A percentile compares a stretch with the other conserved stretches of the same genome.
phyloP scores from a whole-genome alignment of 331 rosid genomes.

The Phaseolus coccineus region DNA sequence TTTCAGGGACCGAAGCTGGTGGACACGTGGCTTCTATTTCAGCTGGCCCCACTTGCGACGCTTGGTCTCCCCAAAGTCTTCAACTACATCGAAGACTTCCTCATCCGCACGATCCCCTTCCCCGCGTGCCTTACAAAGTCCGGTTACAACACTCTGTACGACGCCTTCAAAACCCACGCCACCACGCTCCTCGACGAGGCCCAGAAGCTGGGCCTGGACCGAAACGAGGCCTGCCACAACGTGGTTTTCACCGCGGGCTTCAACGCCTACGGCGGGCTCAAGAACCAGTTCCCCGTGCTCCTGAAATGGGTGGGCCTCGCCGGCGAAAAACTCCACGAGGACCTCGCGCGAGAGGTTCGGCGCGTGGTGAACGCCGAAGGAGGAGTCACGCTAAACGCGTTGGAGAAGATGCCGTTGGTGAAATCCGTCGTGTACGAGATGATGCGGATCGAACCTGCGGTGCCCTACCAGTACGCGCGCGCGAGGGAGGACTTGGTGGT shows the following conservation, averaged over 20 bases:
- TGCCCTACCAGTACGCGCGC: slow-evolving; percentile 69
- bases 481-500: slow-evolving; percentile 70
- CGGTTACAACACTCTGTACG: slow-evolving; percentile 44
- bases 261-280: slow-evolving; percentile 73
- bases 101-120: slow-evolving; percentile 51
- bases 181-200: slow-evolving; percentile 55
- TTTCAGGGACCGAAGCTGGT: slow-evolving; percentile 50
- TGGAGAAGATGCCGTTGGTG: slow-evolving; percentile 60
- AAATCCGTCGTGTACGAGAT: slow-evolving; percentile 72
- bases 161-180: slow-evolving; percentile 21
- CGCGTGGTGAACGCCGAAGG: slow-evolving; percentile 53
- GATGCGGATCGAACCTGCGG: slow-evolving; percentile 71
- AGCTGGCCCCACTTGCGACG: slow-evolving; percentile 61
- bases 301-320: slow-evolving; percentile 73
- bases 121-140: slow-evolving; percentile 37
- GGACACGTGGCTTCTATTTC: slow-evolving; percentile 57
- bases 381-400: slow-evolving; percentile 42
- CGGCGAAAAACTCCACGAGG: slow-evolving; percentile 58
- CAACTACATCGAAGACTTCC: slow-evolving; percentile 56
- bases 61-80: slow-evolving; percentile 53
- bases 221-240: slow-evolving; percentile 75
- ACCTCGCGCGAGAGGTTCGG: slow-evolving; percentile 63
- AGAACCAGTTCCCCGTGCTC: slow-evolving; percentile 56
- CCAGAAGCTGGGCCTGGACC: slow-evolving; percentile 43
- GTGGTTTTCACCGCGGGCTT: slow-evolving; percentile 66